Evolutionary conservation across 352 stramenopile species (phyloP).

Genomic region (Globisporangium perplexum): DNA sequence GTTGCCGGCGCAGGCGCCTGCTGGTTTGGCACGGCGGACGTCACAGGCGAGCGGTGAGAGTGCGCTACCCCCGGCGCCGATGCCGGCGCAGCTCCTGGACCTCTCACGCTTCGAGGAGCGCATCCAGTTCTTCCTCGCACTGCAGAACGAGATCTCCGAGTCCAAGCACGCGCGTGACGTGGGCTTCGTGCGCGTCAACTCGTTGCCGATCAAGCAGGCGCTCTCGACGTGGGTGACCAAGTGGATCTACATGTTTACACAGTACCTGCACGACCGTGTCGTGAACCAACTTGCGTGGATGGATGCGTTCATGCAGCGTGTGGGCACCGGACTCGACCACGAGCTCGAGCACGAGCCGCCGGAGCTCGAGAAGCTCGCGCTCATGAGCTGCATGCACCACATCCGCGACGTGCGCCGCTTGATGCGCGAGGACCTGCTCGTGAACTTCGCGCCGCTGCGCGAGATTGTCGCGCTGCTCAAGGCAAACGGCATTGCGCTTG

Average conservation of each 20-base stretch:
- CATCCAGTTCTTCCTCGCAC: constrained; percentile 81
- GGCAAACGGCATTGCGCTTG: constrained; percentile 82
- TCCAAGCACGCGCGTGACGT: constrained; percentile 85
- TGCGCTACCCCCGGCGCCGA: constrained; percentile 30
- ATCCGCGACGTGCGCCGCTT: constrained; percentile 85
- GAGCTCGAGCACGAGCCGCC: constrained; percentile 35
- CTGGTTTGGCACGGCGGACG: too few relatives aligned
- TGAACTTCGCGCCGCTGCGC: constrained; percentile 70
- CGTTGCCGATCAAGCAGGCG: constrained; percentile 93
- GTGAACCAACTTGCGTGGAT: constrained; percentile 80
- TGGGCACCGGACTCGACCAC: constrained; percentile 72
- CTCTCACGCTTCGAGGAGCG: constrained; percentile 87
- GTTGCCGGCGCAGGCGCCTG: neutral
- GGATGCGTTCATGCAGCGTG: constrained; percentile 79
- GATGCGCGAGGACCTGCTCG: constrained; percentile 75
- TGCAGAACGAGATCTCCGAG: constrained; percentile 89
- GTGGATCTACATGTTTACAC: constrained; percentile 93
- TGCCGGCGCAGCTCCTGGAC: constrained; percentile 71
- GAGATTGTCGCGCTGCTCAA: constrained; percentile 83
- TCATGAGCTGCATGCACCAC: constrained; percentile 88
- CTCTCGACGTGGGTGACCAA: constrained; percentile 93
- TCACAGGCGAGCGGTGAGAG: too few relatives aligned
- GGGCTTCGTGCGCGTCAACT: constrained; percentile 90
- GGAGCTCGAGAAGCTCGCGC: constrained; percentile 34
- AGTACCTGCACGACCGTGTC: constrained; percentile 90